These are phyloP conservation scores for Oryza longistaminata DNA, from an alignment of 176 grass and related monocot species.

Conservation along the genomic window DNA sequence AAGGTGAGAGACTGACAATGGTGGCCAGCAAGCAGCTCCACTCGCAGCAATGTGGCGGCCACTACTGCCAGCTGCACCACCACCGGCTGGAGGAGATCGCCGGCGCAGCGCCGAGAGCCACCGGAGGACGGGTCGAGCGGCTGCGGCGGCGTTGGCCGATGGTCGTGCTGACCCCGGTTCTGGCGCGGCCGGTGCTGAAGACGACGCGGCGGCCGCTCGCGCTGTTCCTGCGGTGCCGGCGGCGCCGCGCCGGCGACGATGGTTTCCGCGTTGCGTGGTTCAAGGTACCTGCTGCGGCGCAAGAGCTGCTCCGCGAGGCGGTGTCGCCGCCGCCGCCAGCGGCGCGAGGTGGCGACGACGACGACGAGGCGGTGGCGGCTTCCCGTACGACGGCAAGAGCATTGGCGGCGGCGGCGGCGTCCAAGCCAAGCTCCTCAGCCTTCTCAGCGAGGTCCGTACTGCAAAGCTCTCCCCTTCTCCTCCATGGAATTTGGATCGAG, in stretches of 20 bases:
- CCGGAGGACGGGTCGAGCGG: neutral
- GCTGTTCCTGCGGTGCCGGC: neutral
- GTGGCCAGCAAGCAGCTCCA: slow-evolving; percentile 38
- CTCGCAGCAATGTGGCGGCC: neutral
- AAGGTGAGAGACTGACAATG: slow-evolving; percentile 8
- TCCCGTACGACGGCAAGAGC: slow-evolving; percentile 28
- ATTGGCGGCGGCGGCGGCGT: slow-evolving; percentile 22
- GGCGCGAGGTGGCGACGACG: slow-evolving; percentile 6
- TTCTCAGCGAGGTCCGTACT: slow-evolving; percentile 73
- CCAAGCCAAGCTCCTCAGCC: slow-evolving; percentile 68
- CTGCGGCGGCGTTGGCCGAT: slow-evolving; percentile 27
- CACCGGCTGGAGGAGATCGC: neutral
- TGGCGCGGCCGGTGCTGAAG: neutral
- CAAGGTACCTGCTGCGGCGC: slow-evolving; percentile 62
- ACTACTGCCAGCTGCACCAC: neutral
- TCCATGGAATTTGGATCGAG: neutral
- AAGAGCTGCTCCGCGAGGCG: slow-evolving; percentile 76
- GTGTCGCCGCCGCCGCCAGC: slow-evolving; percentile 35
- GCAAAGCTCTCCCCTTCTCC: neutral
- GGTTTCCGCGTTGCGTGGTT: slow-evolving; percentile 45
- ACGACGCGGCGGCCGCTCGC: neutral
- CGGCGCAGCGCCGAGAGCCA: neutral
- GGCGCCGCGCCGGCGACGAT: slow-evolving; percentile 7
- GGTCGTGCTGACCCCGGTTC: slow-evolving; percentile 53
- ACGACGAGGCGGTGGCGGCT: slow-evolving; percentile 14